Base-by-base conservation (phyloP, 331 rosid genomes). In the Quercus phellos region DNA sequence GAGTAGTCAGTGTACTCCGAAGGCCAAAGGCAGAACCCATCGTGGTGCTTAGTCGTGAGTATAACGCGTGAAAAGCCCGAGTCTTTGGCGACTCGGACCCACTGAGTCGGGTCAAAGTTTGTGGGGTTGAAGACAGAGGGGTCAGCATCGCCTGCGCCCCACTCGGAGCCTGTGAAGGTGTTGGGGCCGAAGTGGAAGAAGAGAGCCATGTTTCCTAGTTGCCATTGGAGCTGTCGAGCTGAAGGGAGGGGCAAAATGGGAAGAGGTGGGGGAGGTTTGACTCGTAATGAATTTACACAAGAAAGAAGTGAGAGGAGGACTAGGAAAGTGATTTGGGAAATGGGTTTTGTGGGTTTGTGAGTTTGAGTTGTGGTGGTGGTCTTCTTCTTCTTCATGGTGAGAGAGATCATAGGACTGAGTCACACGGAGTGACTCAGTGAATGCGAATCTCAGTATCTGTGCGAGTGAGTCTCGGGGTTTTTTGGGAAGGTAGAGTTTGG, bases 1-100 rank as follows among this genome's bases (percentile, higher is more conserved):
- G 99, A 89, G 80, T 92, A 94, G 51, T 89, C 55, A 42, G 99
- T 90, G 74, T 92, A 92, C 2, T 81, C 84, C 12, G 97, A 84
- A 21, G 97, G 97, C 99, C 99, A 94, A 74, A 94, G 60, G 83
- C 97, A 94, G 85, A 94, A 94, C 5, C 99, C 99, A 12, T 94
- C 99, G 59, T 94, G 99, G 76, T 94, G 99, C 68, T 94, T 93
- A 0, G 87, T 92, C 0, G 98, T 93, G 61, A 93, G 80, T 80
- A 93, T 70, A 0, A 91, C 83, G 4, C 92, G 84, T 8, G 92
- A 72, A 76, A 94, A 94, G 42, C 97, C 98, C 0, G 84, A 77
- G 3, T 89, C 88, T 74, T 91, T 92, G 69, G 95, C 99, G 4
- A 92, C 90, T 2, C 58, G 77, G 46, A 90, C 85, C 99, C 99